Conservation (phyloP, 2,329 filamentous ascomycete genomes). For the Fusarium nodosum region DNA sequence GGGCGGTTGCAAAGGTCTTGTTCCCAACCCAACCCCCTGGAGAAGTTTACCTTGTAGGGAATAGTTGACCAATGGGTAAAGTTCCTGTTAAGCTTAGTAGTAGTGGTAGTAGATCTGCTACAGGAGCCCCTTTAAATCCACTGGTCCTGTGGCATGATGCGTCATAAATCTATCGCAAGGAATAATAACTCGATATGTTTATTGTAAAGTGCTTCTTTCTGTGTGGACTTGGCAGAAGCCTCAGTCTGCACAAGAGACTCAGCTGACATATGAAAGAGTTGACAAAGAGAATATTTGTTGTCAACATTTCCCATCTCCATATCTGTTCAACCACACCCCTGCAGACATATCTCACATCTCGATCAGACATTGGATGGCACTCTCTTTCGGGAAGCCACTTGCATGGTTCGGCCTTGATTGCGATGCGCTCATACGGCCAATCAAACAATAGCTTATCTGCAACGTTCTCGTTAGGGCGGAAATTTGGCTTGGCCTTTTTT, state of each 20-base stretch:
- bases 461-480: constrained; percentile 30
- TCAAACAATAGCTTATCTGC: constrained; percentile 21
- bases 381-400: constrained; percentile 30
- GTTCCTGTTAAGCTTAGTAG: constrained; percentile 14
- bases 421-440: constrained; percentile 18
- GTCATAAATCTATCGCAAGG: constrained; percentile 3
- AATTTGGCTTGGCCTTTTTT: constrained; percentile 36
- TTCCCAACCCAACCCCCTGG: constrained; percentile 12
- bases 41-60: neutral
- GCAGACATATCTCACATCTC: constrained; percentile 36
- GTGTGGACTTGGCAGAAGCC: neutral
- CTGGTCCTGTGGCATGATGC: neutral
- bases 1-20: neutral
- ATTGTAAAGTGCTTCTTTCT: neutral
- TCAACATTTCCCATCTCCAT: neutral
- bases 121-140: constrained; percentile 11
- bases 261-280: no score
- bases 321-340: constrained; percentile 12
- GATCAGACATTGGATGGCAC: constrained; percentile 32
- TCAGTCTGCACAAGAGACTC: neutral
- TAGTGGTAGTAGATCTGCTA: constrained; percentile 17
- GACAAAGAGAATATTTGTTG: neutral
- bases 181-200: neutral
- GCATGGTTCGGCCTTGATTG: constrained; percentile 32
- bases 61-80: constrained; percentile 13